Evolutionary conservation across 805 yeast species (phyloP).

Genomic region (Barnettozyma sp.): DNA sequence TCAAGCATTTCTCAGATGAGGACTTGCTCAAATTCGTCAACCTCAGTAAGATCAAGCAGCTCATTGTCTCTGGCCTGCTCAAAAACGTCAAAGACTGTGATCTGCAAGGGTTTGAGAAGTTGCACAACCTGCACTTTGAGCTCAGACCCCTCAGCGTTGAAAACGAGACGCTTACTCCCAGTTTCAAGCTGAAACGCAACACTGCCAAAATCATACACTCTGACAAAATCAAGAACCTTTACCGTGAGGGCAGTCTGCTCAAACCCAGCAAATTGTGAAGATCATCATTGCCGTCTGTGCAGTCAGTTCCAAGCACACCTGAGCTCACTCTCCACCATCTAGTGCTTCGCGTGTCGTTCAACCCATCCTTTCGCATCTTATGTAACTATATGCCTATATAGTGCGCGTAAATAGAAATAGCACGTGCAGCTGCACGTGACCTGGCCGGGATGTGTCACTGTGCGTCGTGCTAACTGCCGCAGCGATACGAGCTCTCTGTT

Average conservation of each 20-base stretch:
- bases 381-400: too few relatives aligned
- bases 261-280: conserved; percentile 6
- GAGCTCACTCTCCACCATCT: too few relatives aligned
- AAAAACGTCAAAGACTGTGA: conserved; percentile 14
- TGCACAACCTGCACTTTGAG: conserved; percentile 48
- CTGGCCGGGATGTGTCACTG: too few relatives aligned
- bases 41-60: conserved; percentile 2
- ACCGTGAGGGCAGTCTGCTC: conserved; percentile 37
- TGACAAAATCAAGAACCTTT: conserved; percentile 35
- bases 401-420: too few relatives aligned
- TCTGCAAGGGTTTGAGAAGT: conserved; percentile 54
- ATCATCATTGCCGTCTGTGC: too few relatives aligned
- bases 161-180: conserved; percentile 60
- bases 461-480: too few relatives aligned
- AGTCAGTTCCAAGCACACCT: too few relatives aligned
- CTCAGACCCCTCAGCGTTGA: conserved; percentile 53
- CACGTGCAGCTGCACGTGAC: too few relatives aligned
- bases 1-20: conserved; percentile 3
- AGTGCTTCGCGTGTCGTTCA: too few relatives aligned
- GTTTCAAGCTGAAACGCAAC: conserved; percentile 47
- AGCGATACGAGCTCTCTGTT: too few relatives aligned
- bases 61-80: background rate
- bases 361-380: too few relatives aligned
- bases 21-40: conserved; percentile 7
- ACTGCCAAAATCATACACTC: conserved; percentile 40